Conservation (phyloP, 352 stramenopile species). For the Pythium diclinum region DNA sequence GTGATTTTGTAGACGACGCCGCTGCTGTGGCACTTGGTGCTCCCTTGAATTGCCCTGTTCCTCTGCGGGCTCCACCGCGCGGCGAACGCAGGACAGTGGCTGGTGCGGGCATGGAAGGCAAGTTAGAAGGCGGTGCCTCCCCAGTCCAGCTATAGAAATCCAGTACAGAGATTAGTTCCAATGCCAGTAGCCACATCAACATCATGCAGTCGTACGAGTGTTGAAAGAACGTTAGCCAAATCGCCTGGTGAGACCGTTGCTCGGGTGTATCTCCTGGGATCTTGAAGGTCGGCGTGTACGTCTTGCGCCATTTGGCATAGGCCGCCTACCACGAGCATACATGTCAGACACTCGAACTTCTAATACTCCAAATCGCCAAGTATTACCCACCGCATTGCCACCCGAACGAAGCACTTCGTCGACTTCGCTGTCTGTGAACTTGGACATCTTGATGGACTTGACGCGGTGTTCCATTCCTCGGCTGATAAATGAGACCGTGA, state of each 20-base stretch:
- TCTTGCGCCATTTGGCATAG: slow-evolving; percentile 1
- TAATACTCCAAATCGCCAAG: not conserved
- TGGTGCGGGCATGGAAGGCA: not conserved
- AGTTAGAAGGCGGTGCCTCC: not conserved
- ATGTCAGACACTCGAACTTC: not conserved
- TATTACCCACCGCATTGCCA: slow-evolving; percentile 2
- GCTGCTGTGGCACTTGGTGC: not conserved
- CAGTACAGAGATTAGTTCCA: no score
- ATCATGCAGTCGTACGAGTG: not conserved
- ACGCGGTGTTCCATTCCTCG: not conserved
- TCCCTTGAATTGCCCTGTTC: not conserved
- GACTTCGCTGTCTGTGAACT: slow-evolving; percentile 11
- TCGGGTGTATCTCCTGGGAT: not conserved
- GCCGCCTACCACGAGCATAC: not conserved
- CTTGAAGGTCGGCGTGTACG: not conserved
- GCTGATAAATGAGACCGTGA: not conserved
- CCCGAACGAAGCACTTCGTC: not conserved
- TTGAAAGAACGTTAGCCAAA: slow-evolving; percentile 9
- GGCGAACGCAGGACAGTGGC: not conserved
- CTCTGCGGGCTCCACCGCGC: not conserved
- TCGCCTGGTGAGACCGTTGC: not conserved
- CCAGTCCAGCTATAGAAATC: slow-evolving; percentile 2
- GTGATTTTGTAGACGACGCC: not conserved
- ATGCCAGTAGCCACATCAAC: not conserved
- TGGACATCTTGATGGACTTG: slow-evolving; percentile 10